These are phyloP conservation scores for Phytophthora pluvialis DNA, from an alignment of 352 stramenopile genomes.

Conservation along the genomic window DNA sequence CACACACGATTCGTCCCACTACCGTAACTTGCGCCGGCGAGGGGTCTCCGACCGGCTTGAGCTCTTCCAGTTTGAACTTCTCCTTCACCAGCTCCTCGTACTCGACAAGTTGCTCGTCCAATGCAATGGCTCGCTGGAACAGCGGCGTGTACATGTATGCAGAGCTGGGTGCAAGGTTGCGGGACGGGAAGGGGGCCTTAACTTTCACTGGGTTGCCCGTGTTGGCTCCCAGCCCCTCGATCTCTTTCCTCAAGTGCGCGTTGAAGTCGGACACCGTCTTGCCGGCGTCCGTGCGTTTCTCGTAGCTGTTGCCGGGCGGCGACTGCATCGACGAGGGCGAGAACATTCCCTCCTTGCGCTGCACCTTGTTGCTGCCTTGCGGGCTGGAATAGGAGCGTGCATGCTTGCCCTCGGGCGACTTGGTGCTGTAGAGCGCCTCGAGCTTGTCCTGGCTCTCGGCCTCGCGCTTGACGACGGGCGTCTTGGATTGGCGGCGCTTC, in stretches of 20 bases:
- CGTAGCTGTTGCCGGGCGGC: conserved; percentile 71
- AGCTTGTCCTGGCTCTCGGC: conserved; percentile 62
- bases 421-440: conserved; percentile 73
- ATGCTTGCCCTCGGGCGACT: conserved; percentile 77
- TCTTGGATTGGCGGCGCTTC: conserved; percentile 64
- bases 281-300: conserved; percentile 77
- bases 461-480: conserved; percentile 78
- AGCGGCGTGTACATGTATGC: conserved; percentile 89
- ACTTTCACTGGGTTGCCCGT: conserved; percentile 33
- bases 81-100: conserved; percentile 80
- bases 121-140: conserved; percentile 74
- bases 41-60: conserved; percentile 74
- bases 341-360: conserved; percentile 74
- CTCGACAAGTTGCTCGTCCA: conserved; percentile 80
- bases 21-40: conserved; percentile 79
- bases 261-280: conserved; percentile 87
- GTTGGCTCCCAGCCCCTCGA: conserved; percentile 32
- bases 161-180: conserved; percentile 61
- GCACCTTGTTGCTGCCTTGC: conserved; percentile 61
- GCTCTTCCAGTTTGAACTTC: conserved; percentile 65
- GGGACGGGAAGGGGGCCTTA: conserved; percentile 54
- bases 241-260: conserved; percentile 63
- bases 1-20: conserved; percentile 84
- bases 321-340: conserved; percentile 79
- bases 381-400: conserved; percentile 68